Conservation (phyloP, 176 grass and related monocot species). For the Rhynchospora breviuscula region DNA sequence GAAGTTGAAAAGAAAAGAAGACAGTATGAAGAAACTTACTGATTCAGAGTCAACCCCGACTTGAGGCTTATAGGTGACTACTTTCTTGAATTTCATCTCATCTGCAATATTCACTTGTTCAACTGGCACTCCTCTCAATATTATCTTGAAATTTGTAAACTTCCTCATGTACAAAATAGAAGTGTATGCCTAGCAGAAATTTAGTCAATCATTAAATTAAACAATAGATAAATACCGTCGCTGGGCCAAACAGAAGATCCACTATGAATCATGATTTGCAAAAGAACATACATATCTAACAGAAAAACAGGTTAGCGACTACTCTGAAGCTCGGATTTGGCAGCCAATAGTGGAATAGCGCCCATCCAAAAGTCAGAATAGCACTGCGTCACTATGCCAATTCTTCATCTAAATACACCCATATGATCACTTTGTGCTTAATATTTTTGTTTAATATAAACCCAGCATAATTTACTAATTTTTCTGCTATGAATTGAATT, state of each 20-base stretch:
- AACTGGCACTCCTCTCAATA: slow-evolving; percentile 79
- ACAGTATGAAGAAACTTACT: slow-evolving; percentile 34
- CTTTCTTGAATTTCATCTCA: slow-evolving; percentile 91
- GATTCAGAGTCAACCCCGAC: slow-evolving; percentile 51
- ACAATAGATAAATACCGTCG: neutral
- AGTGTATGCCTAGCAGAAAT: slow-evolving; percentile 69
- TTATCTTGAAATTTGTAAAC: slow-evolving; percentile 78
- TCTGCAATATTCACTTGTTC: slow-evolving; percentile 61
- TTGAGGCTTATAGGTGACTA: slow-evolving; percentile 87
- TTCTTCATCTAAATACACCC: neutral
- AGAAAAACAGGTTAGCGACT: neutral
- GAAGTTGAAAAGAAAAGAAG: slow-evolving; percentile 3
- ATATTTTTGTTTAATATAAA: neutral
- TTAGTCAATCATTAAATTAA: slow-evolving; percentile 20
- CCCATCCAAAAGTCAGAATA: too few species aligned
- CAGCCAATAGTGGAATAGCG: too few species aligned
- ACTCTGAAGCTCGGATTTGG: too few species aligned
- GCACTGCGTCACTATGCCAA: too few species aligned
- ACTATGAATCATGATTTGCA: neutral
- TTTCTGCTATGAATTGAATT: neutral
- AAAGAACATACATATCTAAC: neutral
- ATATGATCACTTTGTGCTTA: neutral
- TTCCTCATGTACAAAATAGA: slow-evolving; percentile 89
- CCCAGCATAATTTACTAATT: neutral
- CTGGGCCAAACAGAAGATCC: neutral